Evolutionary conservation across 768 basidiomycete genomes (phyloP).

Genomic region (Naganishia friedmannii): DNA sequence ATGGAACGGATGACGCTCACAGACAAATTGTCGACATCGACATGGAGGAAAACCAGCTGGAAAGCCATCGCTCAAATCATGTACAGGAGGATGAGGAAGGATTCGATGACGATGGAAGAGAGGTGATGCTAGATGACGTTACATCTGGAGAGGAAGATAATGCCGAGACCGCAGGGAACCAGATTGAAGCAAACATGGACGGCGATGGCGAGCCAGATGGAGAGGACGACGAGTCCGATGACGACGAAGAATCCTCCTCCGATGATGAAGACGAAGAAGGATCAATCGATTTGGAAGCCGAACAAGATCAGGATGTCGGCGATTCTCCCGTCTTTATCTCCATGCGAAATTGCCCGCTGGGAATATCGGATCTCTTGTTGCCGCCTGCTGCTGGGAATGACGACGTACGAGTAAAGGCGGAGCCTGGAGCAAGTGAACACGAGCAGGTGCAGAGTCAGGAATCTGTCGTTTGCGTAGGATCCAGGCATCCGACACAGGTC

Average conservation of each 20-base stretch:
- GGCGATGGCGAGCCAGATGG: neutral
- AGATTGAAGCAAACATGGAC: neutral
- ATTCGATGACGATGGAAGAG: neutral
- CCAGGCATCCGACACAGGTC: neutral
- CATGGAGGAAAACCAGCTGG: neutral
- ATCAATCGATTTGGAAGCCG: constrained; percentile 16
- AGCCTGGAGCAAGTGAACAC: neutral
- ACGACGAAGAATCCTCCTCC: neutral
- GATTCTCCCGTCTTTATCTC: constrained; percentile 18
- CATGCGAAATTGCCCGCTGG: constrained; percentile 12
- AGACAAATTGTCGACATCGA: neutral
- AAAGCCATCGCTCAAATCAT: neutral
- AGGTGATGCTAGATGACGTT: neutral
- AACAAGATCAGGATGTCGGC: constrained; percentile 12
- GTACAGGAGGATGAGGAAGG: neutral
- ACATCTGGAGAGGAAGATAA: constrained; percentile 19
- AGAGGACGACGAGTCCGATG: constrained; percentile 3
- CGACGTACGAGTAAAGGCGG: neutral
- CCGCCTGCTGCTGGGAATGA: constrained; percentile 6
- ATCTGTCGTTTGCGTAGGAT: neutral
- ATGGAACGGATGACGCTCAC: neutral
- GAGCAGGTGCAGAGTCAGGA: constrained; percentile 8
- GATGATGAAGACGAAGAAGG: constrained; percentile 19
- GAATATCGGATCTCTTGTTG: constrained; percentile 18
- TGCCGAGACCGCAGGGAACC: no score